These are phyloP conservation scores for Gynochthodes officinalis DNA, from an alignment of 257 asterid genomes.

Conservation along the genomic window DNA sequence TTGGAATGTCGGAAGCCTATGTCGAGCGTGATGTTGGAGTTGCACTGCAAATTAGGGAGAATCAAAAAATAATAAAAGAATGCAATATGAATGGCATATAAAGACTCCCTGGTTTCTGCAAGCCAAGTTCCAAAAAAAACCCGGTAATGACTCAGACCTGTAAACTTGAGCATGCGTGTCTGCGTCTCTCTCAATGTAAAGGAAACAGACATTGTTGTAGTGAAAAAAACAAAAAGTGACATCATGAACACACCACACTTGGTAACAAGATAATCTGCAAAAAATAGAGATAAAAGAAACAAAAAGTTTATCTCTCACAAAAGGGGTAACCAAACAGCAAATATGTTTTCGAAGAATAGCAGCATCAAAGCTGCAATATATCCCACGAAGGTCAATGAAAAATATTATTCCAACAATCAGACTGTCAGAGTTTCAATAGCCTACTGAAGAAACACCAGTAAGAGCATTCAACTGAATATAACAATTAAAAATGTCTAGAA, in stretches of 20 bases:
- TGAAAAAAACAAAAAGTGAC: slow-evolving; percentile 99
- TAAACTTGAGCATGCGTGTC: slow-evolving; percentile 98
- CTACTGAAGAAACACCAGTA: background rate
- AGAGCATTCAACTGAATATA: background rate
- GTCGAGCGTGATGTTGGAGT: slow-evolving; percentile 99
- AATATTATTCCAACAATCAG: background rate
- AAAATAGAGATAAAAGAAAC: slow-evolving; percentile 21
- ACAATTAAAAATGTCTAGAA: background rate
- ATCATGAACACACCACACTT: slow-evolving; percentile 97
- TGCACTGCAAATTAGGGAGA: slow-evolving; percentile 54
- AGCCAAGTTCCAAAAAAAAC: background rate
- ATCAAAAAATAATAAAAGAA: background rate
- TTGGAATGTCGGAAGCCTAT: slow-evolving; percentile 98
- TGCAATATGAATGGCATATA: background rate
- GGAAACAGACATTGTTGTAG: slow-evolving; percentile 98
- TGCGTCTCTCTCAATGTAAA: slow-evolving; percentile 98
- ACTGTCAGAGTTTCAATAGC: background rate
- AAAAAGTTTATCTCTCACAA: slow-evolving; percentile 6
- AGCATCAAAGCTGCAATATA: background rate
- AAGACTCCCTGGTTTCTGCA: background rate
- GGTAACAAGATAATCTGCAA: slow-evolving; percentile 95
- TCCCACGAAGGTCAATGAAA: background rate
- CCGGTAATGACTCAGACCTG: slow-evolving; percentile 47
- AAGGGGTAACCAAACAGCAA: background rate
- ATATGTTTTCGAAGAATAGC: background rate